Percentiles rank a stretch among this genome's conserved stretches.
Conservation (phyloP, 148 eudicot genomes). For the Nyssa sinensis region DNA sequence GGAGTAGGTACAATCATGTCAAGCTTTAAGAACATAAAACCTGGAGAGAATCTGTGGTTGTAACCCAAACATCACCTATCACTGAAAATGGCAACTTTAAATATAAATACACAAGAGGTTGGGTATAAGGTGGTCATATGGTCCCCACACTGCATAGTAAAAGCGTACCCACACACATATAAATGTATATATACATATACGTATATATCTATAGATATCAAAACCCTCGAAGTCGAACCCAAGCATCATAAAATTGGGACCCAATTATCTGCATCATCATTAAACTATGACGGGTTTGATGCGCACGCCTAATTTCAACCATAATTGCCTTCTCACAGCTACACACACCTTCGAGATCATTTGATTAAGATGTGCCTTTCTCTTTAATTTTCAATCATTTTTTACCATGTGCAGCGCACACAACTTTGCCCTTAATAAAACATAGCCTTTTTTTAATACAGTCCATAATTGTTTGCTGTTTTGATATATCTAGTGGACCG, state of each 20-base stretch:
- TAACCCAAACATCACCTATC: neutral
- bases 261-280: conserved; percentile 17
- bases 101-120: neutral
- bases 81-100: neutral
- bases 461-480: too few species aligned
- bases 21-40: conserved; percentile 45
- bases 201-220: too few species aligned
- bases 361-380: neutral
- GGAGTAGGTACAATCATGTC: conserved; percentile 29
- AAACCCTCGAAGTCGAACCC: too few species aligned
- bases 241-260: conserved; percentile 16
- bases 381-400: neutral
- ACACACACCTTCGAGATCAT: neutral
- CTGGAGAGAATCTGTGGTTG: conserved; percentile 39
- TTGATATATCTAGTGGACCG: too few species aligned
- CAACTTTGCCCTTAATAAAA: too few species aligned
- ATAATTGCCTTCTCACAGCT: conserved; percentile 15
- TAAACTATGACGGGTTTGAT: conserved; percentile 20
- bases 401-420: neutral
- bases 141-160: conserved; percentile 16
- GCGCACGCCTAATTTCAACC: conserved; percentile 22
- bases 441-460: too few species aligned
- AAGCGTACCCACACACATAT: neutral
- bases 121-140: neutral
- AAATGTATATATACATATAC: too few species aligned